Evolutionary conservation across 805 yeast genomes (phyloP).

Genomic region (Wickerhamiella dianesei): DNA sequence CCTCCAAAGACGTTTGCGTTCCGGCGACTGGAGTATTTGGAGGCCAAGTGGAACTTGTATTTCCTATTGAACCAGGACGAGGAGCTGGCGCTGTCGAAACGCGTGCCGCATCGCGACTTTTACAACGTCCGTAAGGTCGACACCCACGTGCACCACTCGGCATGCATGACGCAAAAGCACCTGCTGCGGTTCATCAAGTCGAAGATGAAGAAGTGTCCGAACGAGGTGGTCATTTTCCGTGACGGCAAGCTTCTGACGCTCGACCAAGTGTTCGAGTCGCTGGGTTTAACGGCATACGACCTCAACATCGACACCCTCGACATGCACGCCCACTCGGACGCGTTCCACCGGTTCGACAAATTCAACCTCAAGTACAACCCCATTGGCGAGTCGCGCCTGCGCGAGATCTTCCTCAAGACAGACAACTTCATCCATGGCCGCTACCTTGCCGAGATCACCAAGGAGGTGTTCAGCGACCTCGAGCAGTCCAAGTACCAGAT

Average conservation of each 20-base stretch:
- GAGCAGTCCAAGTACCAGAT: slow-evolving; percentile 93
- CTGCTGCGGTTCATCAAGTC: slow-evolving; percentile 85
- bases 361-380: slow-evolving; percentile 96
- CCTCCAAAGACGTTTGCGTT: slow-evolving; percentile 95
- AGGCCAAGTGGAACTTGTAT: slow-evolving; percentile 93
- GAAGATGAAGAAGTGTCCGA: slow-evolving; percentile 73
- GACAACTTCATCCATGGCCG: slow-evolving; percentile 83
- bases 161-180: slow-evolving; percentile 98
- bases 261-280: slow-evolving; percentile 79
- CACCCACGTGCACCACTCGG: slow-evolving; percentile 97
- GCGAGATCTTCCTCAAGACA: slow-evolving; percentile 92
- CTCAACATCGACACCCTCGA: slow-evolving; percentile 91
- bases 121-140: slow-evolving; percentile 94
- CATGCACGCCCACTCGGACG: slow-evolving; percentile 98
- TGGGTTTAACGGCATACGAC: slow-evolving; percentile 86
- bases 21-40: slow-evolving; percentile 81
- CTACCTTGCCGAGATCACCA: slow-evolving; percentile 85
- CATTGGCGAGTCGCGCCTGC: slow-evolving; percentile 90
- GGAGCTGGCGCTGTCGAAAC: slow-evolving; percentile 79
- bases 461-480: slow-evolving; percentile 85
- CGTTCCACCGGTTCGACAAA: slow-evolving; percentile 95
- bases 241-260: slow-evolving; percentile 81
- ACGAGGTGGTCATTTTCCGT: slow-evolving; percentile 85
- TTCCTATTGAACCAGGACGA: slow-evolving; percentile 79
- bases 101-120: slow-evolving; percentile 93